Conservation (phyloP, 139 green algal species). For the Ettlia oleoabundans region DNA sequence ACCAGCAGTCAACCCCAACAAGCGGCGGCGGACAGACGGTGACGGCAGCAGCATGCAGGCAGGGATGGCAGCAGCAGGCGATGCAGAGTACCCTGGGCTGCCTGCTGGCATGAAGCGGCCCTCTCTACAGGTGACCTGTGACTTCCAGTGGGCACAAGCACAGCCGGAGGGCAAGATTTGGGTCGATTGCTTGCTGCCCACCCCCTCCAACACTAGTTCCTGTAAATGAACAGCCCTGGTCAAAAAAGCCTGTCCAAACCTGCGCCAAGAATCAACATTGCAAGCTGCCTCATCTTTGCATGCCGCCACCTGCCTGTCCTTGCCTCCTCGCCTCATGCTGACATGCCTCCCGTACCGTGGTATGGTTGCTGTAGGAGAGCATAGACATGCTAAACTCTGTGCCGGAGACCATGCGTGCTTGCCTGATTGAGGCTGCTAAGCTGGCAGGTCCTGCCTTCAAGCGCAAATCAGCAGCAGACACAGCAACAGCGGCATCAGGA, state of each 20-base stretch:
- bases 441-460: conserved; percentile 29
- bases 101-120: conserved; percentile 16
- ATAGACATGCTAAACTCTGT: conserved; percentile 38
- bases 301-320: neutral
- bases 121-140: conserved; percentile 27
- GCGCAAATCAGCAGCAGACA: neutral
- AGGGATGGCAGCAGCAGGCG: neutral
- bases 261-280: too few species aligned
- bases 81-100: conserved; percentile 31
- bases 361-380: conserved; percentile 34
- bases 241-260: too few species aligned
- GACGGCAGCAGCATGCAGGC: neutral
- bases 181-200: too few species aligned
- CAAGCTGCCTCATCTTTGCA: too few species aligned
- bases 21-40: conserved; percentile 22
- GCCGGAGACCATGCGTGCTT: conserved; percentile 2
- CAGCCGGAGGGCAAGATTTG: too few species aligned
- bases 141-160: neutral
- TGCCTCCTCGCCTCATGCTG: neutral
- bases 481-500: neutral
- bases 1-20: conserved; percentile 5
- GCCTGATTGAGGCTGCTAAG: conserved; percentile 39
- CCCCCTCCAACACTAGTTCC: too few species aligned
- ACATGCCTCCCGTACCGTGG: neutral
- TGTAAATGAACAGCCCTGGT: too few species aligned